Conservation (phyloP, 495 filamentous ascomycete genomes). For the Neurospora africana region DNA sequence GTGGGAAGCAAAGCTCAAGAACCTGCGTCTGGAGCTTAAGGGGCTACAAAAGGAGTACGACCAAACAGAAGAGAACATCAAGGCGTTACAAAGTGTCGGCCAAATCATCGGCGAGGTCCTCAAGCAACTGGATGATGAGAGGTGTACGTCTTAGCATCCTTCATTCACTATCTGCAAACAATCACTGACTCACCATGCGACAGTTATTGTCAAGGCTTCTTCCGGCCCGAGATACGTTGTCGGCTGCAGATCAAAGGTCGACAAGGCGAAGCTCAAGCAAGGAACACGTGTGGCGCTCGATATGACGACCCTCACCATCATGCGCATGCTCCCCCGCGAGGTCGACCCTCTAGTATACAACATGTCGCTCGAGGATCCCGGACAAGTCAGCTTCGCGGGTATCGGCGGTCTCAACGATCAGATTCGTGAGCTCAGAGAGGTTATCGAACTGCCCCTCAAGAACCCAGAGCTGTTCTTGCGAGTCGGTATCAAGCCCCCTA, state of each 20-base stretch:
- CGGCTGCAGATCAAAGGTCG: slow-evolving; percentile 95
- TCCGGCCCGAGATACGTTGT: slow-evolving; percentile 97
- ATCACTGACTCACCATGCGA: not conserved
- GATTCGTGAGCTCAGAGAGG: slow-evolving; percentile 93
- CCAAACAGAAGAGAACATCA: slow-evolving; percentile 98
- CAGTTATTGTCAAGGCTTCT: slow-evolving; percentile 73
- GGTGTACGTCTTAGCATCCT: slow-evolving; percentile 58
- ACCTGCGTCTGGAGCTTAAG: slow-evolving; percentile 86
- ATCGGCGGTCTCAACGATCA: slow-evolving; percentile 99
- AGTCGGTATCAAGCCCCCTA: slow-evolving; percentile 98
- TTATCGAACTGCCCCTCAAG: slow-evolving; percentile 96
- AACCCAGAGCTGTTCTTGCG: slow-evolving; percentile 96
- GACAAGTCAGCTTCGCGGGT: slow-evolving; percentile 95
- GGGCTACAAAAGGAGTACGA: slow-evolving; percentile 89
- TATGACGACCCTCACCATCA: slow-evolving; percentile 99
- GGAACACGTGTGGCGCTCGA: slow-evolving; percentile 96
- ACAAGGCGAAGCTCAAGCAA: slow-evolving; percentile 93
- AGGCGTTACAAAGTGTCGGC: slow-evolving; percentile 96
- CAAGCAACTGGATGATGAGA: slow-evolving; percentile 97
- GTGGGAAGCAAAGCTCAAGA: slow-evolving; percentile 95
- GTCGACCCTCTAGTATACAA: slow-evolving; percentile 99
- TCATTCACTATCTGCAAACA: not conserved
- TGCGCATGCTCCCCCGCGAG: slow-evolving; percentile 98
- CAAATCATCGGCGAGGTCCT: slow-evolving; percentile 99
- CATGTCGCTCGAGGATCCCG: slow-evolving; percentile 98